Evolutionary conservation across 2,329 filamentous ascomycete genomes (phyloP).

Genomic region (Ophiostoma australiae): DNA sequence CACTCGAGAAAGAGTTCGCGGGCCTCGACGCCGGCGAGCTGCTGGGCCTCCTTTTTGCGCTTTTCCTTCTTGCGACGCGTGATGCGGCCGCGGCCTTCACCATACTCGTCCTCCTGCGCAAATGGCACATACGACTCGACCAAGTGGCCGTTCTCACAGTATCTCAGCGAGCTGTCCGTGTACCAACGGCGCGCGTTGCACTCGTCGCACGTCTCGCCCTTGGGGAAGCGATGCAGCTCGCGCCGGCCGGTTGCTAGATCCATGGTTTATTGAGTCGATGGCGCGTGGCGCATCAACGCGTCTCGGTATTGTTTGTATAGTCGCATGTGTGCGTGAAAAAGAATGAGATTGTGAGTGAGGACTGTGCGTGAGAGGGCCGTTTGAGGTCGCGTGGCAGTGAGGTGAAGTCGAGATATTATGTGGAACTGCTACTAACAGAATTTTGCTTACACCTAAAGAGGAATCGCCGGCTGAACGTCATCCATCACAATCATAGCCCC

Average conservation of each 20-base stretch:
- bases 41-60: constrained; percentile 48
- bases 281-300: constrained; percentile 2
- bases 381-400: not conserved
- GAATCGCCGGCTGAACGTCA: constrained; percentile 8
- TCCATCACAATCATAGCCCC: not conserved
- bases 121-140: constrained; percentile 57
- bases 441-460: constrained; percentile 22
- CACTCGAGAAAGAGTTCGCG: constrained; percentile 76
- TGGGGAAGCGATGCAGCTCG: constrained; percentile 48
- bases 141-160: constrained; percentile 75
- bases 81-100: constrained; percentile 49
- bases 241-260: constrained; percentile 34
- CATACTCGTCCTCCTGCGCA: constrained; percentile 60
- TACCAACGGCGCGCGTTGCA: constrained; percentile 71
- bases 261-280: constrained; percentile 33
- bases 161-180: constrained; percentile 68
- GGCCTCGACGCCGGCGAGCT: constrained; percentile 62
- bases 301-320: not conserved
- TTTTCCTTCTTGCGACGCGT: constrained; percentile 54
- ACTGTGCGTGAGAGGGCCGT: not conserved
- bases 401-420: constrained; percentile 16
- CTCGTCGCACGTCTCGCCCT: constrained; percentile 52
- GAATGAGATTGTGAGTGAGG: not conserved
- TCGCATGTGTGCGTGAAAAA: not conserved
- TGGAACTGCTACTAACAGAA: constrained; percentile 18